Base-by-base conservation (phyloP, 768 basidiomycete genomes). In the Amanita molliuscula region DNA sequence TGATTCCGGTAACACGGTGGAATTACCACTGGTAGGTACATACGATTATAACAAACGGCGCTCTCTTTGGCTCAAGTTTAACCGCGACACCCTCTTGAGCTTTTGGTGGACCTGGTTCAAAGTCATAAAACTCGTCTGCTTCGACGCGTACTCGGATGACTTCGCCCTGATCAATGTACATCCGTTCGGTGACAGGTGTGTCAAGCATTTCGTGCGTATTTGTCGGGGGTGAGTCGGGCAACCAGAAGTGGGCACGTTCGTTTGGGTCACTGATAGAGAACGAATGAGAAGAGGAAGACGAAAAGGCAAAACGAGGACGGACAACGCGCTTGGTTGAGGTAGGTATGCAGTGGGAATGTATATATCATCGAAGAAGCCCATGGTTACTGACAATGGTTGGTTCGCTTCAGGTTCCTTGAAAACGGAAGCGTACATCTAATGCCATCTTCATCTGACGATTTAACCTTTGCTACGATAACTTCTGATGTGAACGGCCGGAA, bases 331-430 rank as follows among this genome's bases (percentile, higher is more conserved):
- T 23, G 90, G 85, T 58, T 84, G 79, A 1, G 94, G 93, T 4
- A 97, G 78, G 51, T 89, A 83, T 3, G 77, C 69, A 0, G 77
- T 66, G 0, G 92, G 89, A 41, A 97, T 77, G 61, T 90, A 88
- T 20, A 97, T 83, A 58, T 97, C 93, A 65, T 92, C 89, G 59
- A 98, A 98, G 71, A 98, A 97, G 16, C 84, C 87, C 15, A 96
- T 64, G 18, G 84, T 79, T 23, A 95, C 93, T 95, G 57, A 29
- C 35, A 45, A 37, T 21, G 4, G 42, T 28, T 29, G 7, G 1
- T 38, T 4, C n/a, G n/a, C n/a, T n/a, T n/a, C n/a, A n/a, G n/a
- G 11, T 5, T 16, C 6, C 34, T 13, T 18, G 25, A 16, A 34
- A 41, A 1, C 33, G 46, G 23, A 25, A 13, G 71, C 88, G 37